Base-by-base conservation (phyloP, 139 green algal genomes). In the Picochlorum sp. region DNA sequence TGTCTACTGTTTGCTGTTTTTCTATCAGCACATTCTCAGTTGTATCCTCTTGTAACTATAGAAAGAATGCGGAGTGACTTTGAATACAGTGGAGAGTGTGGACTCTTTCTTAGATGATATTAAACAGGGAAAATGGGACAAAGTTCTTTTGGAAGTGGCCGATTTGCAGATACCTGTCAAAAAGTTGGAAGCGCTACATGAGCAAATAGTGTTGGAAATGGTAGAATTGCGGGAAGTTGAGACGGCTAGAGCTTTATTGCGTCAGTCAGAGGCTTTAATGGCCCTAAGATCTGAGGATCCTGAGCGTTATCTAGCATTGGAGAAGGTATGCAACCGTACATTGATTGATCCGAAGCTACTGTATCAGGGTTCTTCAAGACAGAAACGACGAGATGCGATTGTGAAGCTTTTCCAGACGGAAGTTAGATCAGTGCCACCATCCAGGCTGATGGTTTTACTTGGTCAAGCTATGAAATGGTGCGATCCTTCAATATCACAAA, bases 161-260 rank as follows among this genome's bases (percentile, higher is more conserved):
- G 77, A 85, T 55, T 80, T 98, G 13, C 90, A 94, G 74, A 80
- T 98, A 56, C 92, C 92, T 0, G 74, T 76, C 2, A 68, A 68
- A 16, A 95, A 94, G 74, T 82, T 97, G 28, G 86, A 96, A 68
- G 85, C 90, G 60, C 69, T 98, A 24, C 96, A 98, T 72, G 92
- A 98, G 67, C 88, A 95, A 81, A 82, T 98, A 9, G 83, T 97
- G 45, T 72, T 98, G 62, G 92, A 98, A 76, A 88, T 98, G 88
- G 68, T 95, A 24, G 92, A 98, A 81, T 66, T 97, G 70, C 68
- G 88, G 0, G 92, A 98, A 70, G 67, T 87, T 2, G 92, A 97
- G 59, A 94, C 89, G 18, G 92, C 92, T 24, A 70, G 84, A 2
- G 83, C 88, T 8, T 90, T 98, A 77, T 80, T 98, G 52, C 75